Evolutionary conservation across 768 basidiomycete genomes (phyloP).

Genomic region (Naganishia onofrii): DNA sequence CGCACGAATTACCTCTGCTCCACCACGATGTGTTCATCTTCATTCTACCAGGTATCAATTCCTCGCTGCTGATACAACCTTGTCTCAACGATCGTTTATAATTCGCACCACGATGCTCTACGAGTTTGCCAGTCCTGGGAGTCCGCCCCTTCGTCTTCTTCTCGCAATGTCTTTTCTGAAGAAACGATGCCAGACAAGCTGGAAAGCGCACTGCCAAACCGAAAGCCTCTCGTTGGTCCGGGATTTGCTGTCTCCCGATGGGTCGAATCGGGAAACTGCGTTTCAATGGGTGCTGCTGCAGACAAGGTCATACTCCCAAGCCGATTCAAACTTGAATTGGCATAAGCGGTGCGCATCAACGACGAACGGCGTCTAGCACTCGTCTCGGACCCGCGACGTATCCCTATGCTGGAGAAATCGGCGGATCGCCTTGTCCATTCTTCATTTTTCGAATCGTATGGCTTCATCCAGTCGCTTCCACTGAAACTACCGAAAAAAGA

Average conservation of each 20-base stretch:
- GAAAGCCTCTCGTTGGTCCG: conserved; percentile 7
- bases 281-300: background rate
- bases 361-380: conserved; percentile 10
- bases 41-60: too few species aligned
- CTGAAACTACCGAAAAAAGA: background rate
- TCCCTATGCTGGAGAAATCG: background rate
- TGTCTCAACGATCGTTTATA: background rate
- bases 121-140: conserved; percentile 6
- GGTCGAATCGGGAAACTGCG: background rate
- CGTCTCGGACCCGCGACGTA: conserved; percentile 11
- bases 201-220: conserved; percentile 4
- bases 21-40: too few species aligned
- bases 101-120: conserved; percentile 14
- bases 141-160: conserved; percentile 7
- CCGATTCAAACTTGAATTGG: background rate
- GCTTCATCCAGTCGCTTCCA: conserved; percentile 18
- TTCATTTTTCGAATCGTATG: background rate
- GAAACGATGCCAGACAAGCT: background rate
- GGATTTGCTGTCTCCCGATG: background rate
- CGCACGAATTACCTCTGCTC: too few species aligned
- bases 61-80: background rate
- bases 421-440: conserved; percentile 3
- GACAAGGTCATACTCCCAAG: background rate
- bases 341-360: background rate
- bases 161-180: background rate